These are phyloP conservation scores for Talinum fruticosum DNA, from an alignment of 148 eudicot species.

Conservation along the genomic window DNA sequence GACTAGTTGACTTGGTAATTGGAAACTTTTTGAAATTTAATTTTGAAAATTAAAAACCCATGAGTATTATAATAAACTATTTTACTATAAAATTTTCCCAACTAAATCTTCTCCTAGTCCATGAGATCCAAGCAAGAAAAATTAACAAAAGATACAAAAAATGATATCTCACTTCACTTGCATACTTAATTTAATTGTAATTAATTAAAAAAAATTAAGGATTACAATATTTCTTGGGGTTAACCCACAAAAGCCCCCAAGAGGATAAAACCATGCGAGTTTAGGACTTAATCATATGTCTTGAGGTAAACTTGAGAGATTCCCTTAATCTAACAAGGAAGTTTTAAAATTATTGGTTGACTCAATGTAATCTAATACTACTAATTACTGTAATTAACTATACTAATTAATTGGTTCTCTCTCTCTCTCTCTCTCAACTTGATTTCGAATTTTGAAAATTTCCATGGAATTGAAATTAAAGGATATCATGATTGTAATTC, in stretches of 20 bases:
- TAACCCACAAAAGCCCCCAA: slow-evolving; percentile 17
- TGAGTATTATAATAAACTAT: not conserved
- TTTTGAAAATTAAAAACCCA: not conserved
- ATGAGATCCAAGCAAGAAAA: slow-evolving; percentile 14
- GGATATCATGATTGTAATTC: too few species aligned
- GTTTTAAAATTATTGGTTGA: not conserved
- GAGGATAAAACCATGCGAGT: slow-evolving; percentile 16
- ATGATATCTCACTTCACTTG: not conserved
- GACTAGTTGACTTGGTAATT: not conserved
- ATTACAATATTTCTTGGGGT: not conserved
- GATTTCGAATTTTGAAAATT: not conserved
- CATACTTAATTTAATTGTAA: not conserved
- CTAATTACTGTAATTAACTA: not conserved
- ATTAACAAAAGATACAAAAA: slow-evolving; percentile 18
- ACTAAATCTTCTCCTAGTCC: not conserved
- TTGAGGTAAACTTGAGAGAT: slow-evolving; percentile 14
- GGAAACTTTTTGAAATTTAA: not conserved
- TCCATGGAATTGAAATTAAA: too few species aligned
- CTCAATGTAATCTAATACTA: not conserved
- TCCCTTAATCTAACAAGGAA: slow-evolving; percentile 4
- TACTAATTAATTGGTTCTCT: not conserved
- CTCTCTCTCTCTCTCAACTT: not conserved
- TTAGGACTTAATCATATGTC: slow-evolving; percentile 17
- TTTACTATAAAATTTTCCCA: not conserved
- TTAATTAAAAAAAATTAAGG: not conserved